A percentile compares a stretch with the other conserved stretches of the same genome.
phyloP scores from a whole-genome alignment of 331 rosid genomes.

The Erythrophleum ivorense region DNA sequence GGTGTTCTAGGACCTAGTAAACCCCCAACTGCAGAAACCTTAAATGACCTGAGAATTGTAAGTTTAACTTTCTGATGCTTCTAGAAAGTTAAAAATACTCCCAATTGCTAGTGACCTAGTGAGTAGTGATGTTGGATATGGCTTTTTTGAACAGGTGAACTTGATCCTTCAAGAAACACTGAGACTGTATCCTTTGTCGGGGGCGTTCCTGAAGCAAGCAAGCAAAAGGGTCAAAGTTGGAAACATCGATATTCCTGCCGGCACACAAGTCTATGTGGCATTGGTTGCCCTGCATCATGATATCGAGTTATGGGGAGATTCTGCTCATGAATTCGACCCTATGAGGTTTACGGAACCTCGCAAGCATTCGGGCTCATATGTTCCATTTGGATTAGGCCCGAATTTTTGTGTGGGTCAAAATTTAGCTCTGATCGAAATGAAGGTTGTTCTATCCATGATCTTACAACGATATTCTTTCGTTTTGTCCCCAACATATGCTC shows the following conservation, averaged over 20 bases:
- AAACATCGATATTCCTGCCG: constrained; percentile 33
- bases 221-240: constrained; percentile 28
- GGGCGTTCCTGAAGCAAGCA: constrained; percentile 21
- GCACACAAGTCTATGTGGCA: constrained; percentile 2
- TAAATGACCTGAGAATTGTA: constrained; percentile 54
- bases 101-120: not conserved
- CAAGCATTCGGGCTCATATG: constrained; percentile 22
- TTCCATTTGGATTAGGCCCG: constrained; percentile 43
- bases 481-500: constrained; percentile 42
- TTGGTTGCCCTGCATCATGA: constrained; percentile 33
- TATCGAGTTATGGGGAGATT: constrained; percentile 34
- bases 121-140: not conserved
- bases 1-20: constrained; percentile 34
- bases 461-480: constrained; percentile 33
- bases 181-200: constrained; percentile 31
- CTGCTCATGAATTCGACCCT: constrained; percentile 44
- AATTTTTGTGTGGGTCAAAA: constrained; percentile 36
- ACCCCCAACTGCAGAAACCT: constrained; percentile 46
- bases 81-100: not conserved
- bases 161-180: constrained; percentile 41
- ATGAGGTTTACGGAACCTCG: constrained; percentile 37
- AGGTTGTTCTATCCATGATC: constrained; percentile 37
- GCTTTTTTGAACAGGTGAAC: constrained; percentile 13
- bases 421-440: constrained; percentile 40
- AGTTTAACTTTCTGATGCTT: constrained; percentile 25